A percentile compares a stretch with the other conserved stretches of the same genome.
phyloP scores from a whole-genome alignment of 345 rosid genomes.

The Linum lewisii region DNA sequence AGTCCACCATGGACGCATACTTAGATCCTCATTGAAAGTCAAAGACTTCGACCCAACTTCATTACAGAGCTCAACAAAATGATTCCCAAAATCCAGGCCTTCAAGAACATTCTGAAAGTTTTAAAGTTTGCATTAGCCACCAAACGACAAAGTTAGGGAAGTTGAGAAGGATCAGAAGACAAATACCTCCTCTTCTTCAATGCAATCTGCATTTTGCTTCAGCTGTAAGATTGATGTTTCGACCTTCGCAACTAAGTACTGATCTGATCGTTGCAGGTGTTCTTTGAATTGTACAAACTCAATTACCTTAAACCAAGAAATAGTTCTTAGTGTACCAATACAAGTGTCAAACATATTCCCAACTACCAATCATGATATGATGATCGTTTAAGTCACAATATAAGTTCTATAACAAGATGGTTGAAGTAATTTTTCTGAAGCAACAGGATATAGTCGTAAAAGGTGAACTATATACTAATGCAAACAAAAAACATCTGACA shows the following conservation, averaged over 20 bases:
- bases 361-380: not conserved
- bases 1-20: conserved; percentile 96
- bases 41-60: conserved; percentile 63
- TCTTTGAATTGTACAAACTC: conserved; percentile 96
- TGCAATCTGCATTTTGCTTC: conserved; percentile 63
- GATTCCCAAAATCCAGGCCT: conserved; percentile 51
- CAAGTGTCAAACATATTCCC: not conserved
- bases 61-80: conserved; percentile 66
- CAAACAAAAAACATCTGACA: not conserved
- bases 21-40: conserved; percentile 81
- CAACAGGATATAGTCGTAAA: not conserved
- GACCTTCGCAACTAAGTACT: conserved; percentile 62
- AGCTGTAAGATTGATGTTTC: conserved; percentile 66
- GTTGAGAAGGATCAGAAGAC: conserved; percentile 3
- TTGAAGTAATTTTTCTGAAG: not conserved
- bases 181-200: conserved; percentile 69
- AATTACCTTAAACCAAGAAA: conserved; percentile 49
- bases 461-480: not conserved
- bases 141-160: conserved; percentile 2
- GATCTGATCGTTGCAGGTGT: conserved; percentile 68
- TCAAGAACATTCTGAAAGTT: conserved; percentile 58
- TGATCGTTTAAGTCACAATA: not conserved
- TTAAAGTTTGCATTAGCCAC: conserved; percentile 6
- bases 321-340: not conserved
- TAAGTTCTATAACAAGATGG: not conserved